Evolutionary conservation across 192 early-diverging fungal genomes (phyloP).

Genomic region (Coemansia sp.): DNA sequence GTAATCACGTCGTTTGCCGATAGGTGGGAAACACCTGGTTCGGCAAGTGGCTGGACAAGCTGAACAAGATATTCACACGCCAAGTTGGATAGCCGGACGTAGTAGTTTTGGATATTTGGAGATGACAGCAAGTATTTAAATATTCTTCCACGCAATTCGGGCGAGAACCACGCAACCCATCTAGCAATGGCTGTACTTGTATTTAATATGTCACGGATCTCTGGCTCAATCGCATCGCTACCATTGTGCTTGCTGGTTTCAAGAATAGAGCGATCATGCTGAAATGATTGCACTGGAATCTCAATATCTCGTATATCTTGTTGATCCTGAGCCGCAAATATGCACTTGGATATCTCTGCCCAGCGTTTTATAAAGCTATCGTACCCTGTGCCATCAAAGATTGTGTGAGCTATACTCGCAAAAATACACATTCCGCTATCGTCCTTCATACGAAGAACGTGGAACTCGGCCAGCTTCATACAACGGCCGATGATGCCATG

Average conservation of each 20-base stretch:
- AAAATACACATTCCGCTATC: slow-evolving; percentile 33
- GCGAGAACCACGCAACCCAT: slow-evolving; percentile 19
- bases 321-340: neutral
- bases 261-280: slow-evolving; percentile 1
- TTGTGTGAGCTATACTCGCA: slow-evolving; percentile 13
- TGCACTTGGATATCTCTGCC: slow-evolving; percentile 12
- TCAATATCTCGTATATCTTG: neutral
- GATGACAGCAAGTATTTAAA: neutral
- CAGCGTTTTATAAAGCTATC: slow-evolving; percentile 24
- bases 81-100: neutral
- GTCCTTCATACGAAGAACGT: slow-evolving; percentile 13
- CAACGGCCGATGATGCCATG: neutral
- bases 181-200: neutral
- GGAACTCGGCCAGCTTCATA: slow-evolving; percentile 12
- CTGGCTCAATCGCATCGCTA: neutral
- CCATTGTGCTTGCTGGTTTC: neutral
- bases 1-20: slow-evolving; percentile 32
- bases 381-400: slow-evolving; percentile 17
- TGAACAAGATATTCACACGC: neutral
- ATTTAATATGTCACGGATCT: too few species aligned
- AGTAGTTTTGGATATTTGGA: neutral
- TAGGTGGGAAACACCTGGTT: neutral
- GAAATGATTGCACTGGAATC: neutral
- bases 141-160: slow-evolving; percentile 8
- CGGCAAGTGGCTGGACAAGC: neutral